phyloP scores from a whole-genome alignment of 768 basidiomycete species.

The Boletus edulis region DNA sequence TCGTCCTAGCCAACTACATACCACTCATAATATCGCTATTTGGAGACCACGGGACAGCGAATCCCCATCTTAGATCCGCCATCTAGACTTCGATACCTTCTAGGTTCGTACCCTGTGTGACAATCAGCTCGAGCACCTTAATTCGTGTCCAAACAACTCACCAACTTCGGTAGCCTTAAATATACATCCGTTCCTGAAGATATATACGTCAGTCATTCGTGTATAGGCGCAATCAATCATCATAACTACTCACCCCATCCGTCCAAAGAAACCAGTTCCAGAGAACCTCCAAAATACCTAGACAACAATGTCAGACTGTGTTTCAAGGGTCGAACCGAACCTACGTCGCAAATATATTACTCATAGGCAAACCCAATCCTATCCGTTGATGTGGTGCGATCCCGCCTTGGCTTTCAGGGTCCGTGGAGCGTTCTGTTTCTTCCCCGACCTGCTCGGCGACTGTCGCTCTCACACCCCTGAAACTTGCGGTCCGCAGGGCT shows the following conservation, averaged over 20 bases:
- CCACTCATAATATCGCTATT: too few relatives aligned
- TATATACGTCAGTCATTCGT: constrained; percentile 1
- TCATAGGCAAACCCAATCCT: constrained; percentile 86
- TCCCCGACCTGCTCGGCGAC: constrained; percentile 70
- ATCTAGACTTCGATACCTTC: constrained; percentile 77
- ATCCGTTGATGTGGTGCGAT: constrained; percentile 60
- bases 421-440: constrained; percentile 22
- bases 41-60: too few relatives aligned
- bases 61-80: constrained; percentile 1
- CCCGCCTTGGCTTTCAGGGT: constrained; percentile 43
- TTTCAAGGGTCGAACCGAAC: constrained; percentile 19
- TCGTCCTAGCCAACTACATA: background rate
- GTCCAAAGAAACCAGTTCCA: constrained; percentile 76
- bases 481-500: constrained; percentile 62
- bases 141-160: constrained; percentile 33
- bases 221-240: background rate
- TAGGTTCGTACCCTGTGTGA: constrained; percentile 70
- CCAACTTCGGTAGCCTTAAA: constrained; percentile 76
- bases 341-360: constrained; percentile 82
- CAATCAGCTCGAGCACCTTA: background rate
- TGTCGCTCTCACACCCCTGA: constrained; percentile 69
- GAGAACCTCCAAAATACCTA: constrained; percentile 81
- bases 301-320: background rate
- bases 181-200: constrained; percentile 77
- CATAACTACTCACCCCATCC: constrained; percentile 67